phyloP scores from a whole-genome alignment of 1,139 yeast genomes.

The Sugiyamaella pinicola region DNA sequence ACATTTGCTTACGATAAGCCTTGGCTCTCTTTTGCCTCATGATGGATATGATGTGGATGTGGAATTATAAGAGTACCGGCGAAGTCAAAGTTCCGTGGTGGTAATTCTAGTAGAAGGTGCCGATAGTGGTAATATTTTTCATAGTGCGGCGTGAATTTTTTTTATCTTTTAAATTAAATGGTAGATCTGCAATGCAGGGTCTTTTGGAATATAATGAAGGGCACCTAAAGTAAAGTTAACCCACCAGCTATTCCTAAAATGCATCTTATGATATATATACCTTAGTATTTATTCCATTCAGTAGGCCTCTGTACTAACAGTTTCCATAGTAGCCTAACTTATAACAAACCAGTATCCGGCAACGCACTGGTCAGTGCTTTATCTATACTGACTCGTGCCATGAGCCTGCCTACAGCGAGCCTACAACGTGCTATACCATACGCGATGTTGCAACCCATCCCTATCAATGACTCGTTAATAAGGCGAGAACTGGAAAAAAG shows the following conservation, averaged over 20 bases:
- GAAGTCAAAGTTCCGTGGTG: background rate
- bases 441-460: too few relatives aligned
- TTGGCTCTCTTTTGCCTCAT: conserved; percentile 98
- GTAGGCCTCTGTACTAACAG: too few relatives aligned
- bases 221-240: too few relatives aligned
- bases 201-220: background rate
- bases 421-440: too few relatives aligned
- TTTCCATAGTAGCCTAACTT: too few relatives aligned
- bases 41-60: conserved; percentile 20
- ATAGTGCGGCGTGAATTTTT: conserved; percentile 10
- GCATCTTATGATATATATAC: background rate
- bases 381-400: too few relatives aligned
- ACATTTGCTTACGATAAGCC: conserved; percentile 89
- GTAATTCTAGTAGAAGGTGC: background rate
- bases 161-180: conserved; percentile 9
- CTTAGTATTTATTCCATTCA: too few relatives aligned
- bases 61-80: background rate
- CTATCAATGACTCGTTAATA: too few relatives aligned
- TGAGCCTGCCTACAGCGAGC: too few relatives aligned
- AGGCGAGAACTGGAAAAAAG: too few relatives aligned
- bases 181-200: background rate
- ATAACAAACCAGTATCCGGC: background rate
- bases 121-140: conserved; percentile 5
- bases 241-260: too few relatives aligned
- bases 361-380: background rate